A percentile compares a stretch with the other conserved stretches of the same genome.
phyloP scores from a whole-genome alignment of 768 basidiomycete genomes.

The Tylopilus sp. region DNA sequence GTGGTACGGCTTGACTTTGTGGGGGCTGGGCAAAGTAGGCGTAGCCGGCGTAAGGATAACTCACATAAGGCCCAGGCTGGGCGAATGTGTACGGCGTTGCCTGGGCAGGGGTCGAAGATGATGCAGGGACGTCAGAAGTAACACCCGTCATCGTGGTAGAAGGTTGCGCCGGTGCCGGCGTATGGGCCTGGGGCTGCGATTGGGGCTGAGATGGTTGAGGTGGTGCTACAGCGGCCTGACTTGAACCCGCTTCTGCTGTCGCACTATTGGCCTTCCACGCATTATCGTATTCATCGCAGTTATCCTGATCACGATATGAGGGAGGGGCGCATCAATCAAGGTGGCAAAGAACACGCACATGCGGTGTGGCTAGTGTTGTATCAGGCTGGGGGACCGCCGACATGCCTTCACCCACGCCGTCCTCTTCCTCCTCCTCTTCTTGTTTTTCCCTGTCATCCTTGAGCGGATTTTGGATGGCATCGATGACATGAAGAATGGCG shows the following conservation, averaged over 20 bases:
- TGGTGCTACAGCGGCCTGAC: conserved; percentile 18
- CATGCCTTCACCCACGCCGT: conserved; percentile 29
- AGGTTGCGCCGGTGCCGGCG: conserved; percentile 16
- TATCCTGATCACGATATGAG: conserved; percentile 31
- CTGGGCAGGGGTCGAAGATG: conserved; percentile 24
- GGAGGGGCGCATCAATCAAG: not conserved
- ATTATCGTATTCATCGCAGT: conserved; percentile 51
- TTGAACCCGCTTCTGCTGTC: conserved; percentile 30
- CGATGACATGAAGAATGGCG: conserved; percentile 55
- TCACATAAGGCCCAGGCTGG: conserved; percentile 32
- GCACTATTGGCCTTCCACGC: conserved; percentile 63
- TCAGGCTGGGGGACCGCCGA: conserved; percentile 23
- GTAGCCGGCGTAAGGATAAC: conserved; percentile 35
- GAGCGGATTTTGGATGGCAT: conserved; percentile 47
- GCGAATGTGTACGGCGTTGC: conserved; percentile 30
- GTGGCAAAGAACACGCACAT: conserved; percentile 18
- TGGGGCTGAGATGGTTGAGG: conserved; percentile 24
- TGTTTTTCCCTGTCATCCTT: conserved; percentile 35
- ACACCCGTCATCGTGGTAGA: conserved; percentile 20
- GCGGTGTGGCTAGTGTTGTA: conserved; percentile 21
- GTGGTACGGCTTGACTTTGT: conserved; percentile 20
- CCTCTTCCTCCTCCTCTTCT: conserved; percentile 35
- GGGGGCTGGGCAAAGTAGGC: conserved; percentile 28
- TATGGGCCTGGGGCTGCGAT: conserved; percentile 19
- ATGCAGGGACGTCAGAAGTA: conserved; percentile 16